Base-by-base conservation (phyloP, 768 basidiomycete species). In the Rhodotorula babjevae region DNA sequence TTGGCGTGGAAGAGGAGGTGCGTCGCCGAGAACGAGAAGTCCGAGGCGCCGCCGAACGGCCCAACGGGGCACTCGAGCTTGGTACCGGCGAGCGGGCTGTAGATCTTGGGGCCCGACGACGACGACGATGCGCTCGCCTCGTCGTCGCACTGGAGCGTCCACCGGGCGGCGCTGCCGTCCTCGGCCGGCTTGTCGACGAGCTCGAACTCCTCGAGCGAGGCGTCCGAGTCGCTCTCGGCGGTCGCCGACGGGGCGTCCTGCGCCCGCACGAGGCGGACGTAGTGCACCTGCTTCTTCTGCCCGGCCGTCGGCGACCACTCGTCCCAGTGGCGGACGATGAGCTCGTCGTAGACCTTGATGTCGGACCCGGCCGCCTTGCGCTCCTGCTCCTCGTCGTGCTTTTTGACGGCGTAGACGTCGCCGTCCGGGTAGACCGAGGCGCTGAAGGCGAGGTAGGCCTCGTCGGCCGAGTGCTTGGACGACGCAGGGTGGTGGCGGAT, bases 1-100 rank as follows among this genome's bases (percentile, higher is more conserved):
- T 94, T 93, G 64, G 92, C 84, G 11, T 92, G 92, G 79, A 95
- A 90, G 49, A 92, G 84, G 66, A 98, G 85, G 68, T 88, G 84
- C 19, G 84, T 83, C 5, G 82, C 79, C 10, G 89, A 90, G 42
- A 91, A 84, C 78, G 90, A 88, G 78, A 90, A 91, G 82, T 93
- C 89, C 71, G 89, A 87, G 2, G 86, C 85, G 57, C 87, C 90
- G n/a, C 92, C 92, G 75, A 93, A 92, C 14, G 92, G 90, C 78
- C 91, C 66, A 57, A 93, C 89, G 27, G 91, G 92, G 64, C 69
- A 73, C 40, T 72, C 65, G 44, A 74, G 69, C 25, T 55, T 42
- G 19, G 70, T 69, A 0, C 71, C 70, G 4, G 29, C 40, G 29
- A 72, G 62, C 7, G 75, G 72, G 40, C 49, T 52, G 40, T 42